Conservation (phyloP, 2,329 filamentous ascomycete genomes). For the Aspergillus quadrilineatus region DNA sequence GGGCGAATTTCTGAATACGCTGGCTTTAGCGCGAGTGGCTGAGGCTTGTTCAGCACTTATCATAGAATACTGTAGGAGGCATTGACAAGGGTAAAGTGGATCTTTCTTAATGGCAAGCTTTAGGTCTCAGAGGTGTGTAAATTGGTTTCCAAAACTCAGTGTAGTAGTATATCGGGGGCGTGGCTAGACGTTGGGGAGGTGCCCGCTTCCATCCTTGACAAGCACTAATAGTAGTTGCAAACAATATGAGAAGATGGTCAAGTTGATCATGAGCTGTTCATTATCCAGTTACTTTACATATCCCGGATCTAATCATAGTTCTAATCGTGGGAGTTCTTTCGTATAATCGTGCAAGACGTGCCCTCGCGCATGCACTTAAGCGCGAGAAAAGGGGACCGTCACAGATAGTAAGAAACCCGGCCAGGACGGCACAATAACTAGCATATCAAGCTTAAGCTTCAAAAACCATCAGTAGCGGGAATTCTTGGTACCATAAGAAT, state of each 20-base stretch:
- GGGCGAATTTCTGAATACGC: no score
- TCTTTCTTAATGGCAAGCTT: no score
- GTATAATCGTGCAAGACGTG: slow-evolving; percentile 24
- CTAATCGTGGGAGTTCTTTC: slow-evolving; percentile 24
- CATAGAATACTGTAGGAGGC: neutral
- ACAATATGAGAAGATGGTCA: no score
- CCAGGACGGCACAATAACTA: neutral
- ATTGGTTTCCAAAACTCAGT: no score
- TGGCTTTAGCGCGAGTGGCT: no score
- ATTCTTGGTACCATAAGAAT: slow-evolving; percentile 1
- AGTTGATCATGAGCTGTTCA: slow-evolving; percentile 1
- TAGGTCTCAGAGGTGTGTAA: no score
- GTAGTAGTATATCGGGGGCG: neutral
- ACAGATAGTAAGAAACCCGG: neutral
- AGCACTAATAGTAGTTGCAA: no score
- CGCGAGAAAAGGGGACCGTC: neutral
- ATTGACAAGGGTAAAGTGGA: no score
- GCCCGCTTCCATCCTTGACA: no score
- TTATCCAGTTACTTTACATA: slow-evolving; percentile 17
- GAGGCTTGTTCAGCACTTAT: no score
- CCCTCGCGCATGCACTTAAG: slow-evolving; percentile 11
- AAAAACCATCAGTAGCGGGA: slow-evolving; percentile 18
- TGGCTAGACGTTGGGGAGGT: neutral
- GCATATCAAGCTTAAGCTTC: slow-evolving; percentile 13
- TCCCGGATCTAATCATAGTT: slow-evolving; percentile 15